phyloP scores from a whole-genome alignment of 2,329 filamentous ascomycete genomes.

The Myriosclerotinia scirpicola region DNA sequence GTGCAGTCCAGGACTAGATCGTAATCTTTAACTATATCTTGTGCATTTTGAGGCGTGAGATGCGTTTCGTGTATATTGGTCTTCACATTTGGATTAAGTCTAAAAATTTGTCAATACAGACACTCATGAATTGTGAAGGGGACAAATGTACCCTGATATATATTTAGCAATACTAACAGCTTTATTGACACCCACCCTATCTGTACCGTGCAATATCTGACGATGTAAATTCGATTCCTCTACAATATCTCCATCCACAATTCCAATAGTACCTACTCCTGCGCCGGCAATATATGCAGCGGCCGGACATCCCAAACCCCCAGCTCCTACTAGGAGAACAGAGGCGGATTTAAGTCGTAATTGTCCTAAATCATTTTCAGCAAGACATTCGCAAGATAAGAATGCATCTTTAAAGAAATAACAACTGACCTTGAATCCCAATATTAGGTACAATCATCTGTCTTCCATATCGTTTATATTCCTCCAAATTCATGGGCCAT shows the following conservation, averaged over 20 bases:
- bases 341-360: slow-evolving; percentile 66
- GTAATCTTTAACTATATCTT: slow-evolving; percentile 65
- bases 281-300: slow-evolving; percentile 90
- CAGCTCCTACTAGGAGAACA: slow-evolving; percentile 81
- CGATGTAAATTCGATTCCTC: slow-evolving; percentile 90
- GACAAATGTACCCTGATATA: slow-evolving; percentile 51
- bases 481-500: slow-evolving; percentile 70
- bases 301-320: slow-evolving; percentile 88
- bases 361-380: slow-evolving; percentile 58
- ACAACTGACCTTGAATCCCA: slow-evolving; percentile 64
- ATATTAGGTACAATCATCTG: slow-evolving; percentile 87
- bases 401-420: not conserved
- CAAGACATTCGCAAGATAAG: not conserved
- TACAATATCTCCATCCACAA: slow-evolving; percentile 85
- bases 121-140: not conserved
- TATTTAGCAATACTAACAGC: slow-evolving; percentile 72
- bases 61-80: slow-evolving; percentile 64
- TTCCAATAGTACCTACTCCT: slow-evolving; percentile 77
- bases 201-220: slow-evolving; percentile 77
- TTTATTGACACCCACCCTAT: slow-evolving; percentile 72
- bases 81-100: slow-evolving; percentile 69
- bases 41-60: slow-evolving; percentile 67
- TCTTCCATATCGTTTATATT: slow-evolving; percentile 84
- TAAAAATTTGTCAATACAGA: slow-evolving; percentile 39
- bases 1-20: slow-evolving; percentile 93